Base-by-base conservation (phyloP, 2,329 filamentous ascomycete genomes). In the Aspergillus sp. region DNA sequence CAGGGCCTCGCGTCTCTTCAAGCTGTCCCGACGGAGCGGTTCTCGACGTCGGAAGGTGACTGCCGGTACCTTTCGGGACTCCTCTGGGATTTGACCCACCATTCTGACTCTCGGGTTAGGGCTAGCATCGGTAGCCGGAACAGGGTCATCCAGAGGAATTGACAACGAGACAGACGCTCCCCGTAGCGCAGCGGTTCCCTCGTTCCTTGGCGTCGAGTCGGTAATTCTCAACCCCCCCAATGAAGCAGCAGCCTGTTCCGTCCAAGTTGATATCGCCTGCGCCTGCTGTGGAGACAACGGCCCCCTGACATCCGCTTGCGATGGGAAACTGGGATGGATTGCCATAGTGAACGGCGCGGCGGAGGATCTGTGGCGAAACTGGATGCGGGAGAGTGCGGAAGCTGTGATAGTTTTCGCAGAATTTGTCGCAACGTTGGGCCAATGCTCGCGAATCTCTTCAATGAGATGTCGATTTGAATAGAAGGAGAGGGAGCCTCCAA, bases 131-230 rank as follows among this genome's bases (percentile, higher is more conserved):
- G 61, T 62, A 52, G 66, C 63, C 30, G 67, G 62, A 44, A 64
- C 64, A 39, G 73, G 68, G 63, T 86, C 84, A 72, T 96, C 90
- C 53, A 96, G 84, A 2, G 90, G 87, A 64, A 96, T 95, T 49
- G 87, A 81, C 53, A 96, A 81, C 4, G 86, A 81, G 27, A 83
- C 81, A 46, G 85, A 83, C 3, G 84, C 84, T 54, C 86, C 86
- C 20, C 68, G 71, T 41, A 70, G 45, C 80, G 82, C 66, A 82
- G 46, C 86, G 79, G 5, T 44, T 46, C 55, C 41, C 22, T 61
- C 62, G 46, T 55, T 53, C 3, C 51, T 24, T 5, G 62, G 57
- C 20, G 57, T 61, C 3, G 66, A 54, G 20, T 73, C 71, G 8
- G 70, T 70, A 6, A 77, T 61, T 44, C 69, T 67, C 56, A 77